Base-by-base conservation (phyloP, 192 early-diverging fungal genomes). In the Linderina pennispora region DNA sequence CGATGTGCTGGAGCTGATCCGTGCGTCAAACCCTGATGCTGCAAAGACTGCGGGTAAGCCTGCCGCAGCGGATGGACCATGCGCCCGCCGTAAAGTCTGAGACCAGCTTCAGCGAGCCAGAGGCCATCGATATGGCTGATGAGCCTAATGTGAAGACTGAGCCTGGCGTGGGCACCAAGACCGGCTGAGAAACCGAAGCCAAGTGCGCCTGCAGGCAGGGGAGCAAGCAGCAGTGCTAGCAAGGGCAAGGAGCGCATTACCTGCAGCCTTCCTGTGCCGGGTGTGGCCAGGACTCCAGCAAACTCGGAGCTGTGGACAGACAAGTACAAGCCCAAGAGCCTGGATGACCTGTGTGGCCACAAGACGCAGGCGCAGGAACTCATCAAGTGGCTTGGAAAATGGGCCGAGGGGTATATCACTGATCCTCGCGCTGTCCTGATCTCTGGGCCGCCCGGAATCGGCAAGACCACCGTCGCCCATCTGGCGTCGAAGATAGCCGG, bases 391-490 rank as follows among this genome's bases (percentile, higher is more conserved):
- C 73, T 97, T 3, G 46, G 74, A 13, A 57, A 58, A 18, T 97
- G 93, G 93, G 84, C 64, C 15, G 28, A 24, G 1, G 66, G 59
- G 3, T 39, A 18, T 1, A 34, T 67, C 21, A 47, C 55, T 4
- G 54, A 62, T 2, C 28, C 41, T 26, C 67, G 71, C 1, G 88
- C 94, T 0, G 77, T 90, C 6, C 53, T 99, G 13, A 75, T 99
- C 3, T 91, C 91, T 24, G 97, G 97, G 3, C 89, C 94, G 3
- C 97, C 97, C 4, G 97, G 97, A 1, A 90, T 99, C 28, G 97
- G 97, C 33, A 99, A 99, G 62, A 98, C 95, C 5, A 97, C 97
- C 0, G 77, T 91, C 0, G 97, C 93, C 2, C 90, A 94, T 62
- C 53, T 99, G n/a, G 85, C 88, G 7, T 88, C 85, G 14, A 74